Base-by-base conservation (phyloP, 176 grass and related monocot genomes). In the Oropetium thomaeum region DNA sequence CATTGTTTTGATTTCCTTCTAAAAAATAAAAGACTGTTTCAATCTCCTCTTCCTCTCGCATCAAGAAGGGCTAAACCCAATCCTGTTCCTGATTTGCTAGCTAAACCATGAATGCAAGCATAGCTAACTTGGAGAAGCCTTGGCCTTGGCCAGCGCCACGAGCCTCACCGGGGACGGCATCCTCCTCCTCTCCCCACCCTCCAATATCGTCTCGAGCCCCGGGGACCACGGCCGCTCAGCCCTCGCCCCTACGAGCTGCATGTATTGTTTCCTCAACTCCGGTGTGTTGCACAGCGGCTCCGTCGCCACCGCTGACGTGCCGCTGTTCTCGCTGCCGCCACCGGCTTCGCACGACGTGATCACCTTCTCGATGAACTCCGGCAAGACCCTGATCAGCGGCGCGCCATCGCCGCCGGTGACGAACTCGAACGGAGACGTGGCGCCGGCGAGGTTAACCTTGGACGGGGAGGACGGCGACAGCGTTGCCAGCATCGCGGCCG, bases 251-350 rank as follows among this genome's bases (percentile, higher is more conserved):
- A 92, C 93, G 20, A 97, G 83, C 76, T 90, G 93, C 47, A 79
- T 82, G 76, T 97, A 97, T 75, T 97, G 90, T 38, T 90, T 97
- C 87, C 59, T 88, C 85, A 97, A 70, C 79, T 91, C 94, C 70
- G 90, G 90, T 20, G 94, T 97, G 77, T 75, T 93, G 79, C 90
- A 93, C 69, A 93, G 45, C 52, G 68, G 74, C 12, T 76, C 40
- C 26, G 65, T 13, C 25, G 54, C 63, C 15, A 27, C 55, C 5
- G 58, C 30, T 45, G 22, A 58, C 0, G 27, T 59, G 19, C 55
- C 31, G n/a, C 38, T n/a, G n/a, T n/a, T 3, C 40, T 83, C 71
- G 7, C 77, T 28, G 27, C 49, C 49, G 1, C 49, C 49, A 33
- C 67, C 37, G n/a, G n/a, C n/a, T n/a, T n/a, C n/a, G 73, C 41